Percentiles rank a stretch among this genome's conserved stretches.
These are phyloP conservation scores for Colletotrichum lentis DNA, from an alignment of 2,329 filamentous ascomycete genomes.

Conservation along the genomic window DNA sequence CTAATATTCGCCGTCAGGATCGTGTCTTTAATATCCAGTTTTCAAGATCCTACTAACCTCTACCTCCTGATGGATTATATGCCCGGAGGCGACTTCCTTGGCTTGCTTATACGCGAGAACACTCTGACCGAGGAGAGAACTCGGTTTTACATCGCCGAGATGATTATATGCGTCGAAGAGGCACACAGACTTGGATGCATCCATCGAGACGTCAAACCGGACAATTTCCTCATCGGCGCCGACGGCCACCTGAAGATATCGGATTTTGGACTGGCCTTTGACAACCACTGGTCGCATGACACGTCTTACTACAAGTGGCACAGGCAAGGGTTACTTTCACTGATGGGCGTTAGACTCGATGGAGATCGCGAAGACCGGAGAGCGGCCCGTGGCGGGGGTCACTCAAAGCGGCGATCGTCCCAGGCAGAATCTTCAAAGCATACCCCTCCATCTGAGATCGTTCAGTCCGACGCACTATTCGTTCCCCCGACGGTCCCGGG, in stretches of 20 bases:
- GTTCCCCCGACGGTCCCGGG: conserved; percentile 44
- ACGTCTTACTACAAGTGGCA: conserved; percentile 86
- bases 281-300: conserved; percentile 94
- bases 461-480: conserved; percentile 45
- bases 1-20: conserved; percentile 63
- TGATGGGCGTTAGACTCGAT: conserved; percentile 74
- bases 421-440: conserved; percentile 32
- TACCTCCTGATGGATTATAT: conserved; percentile 99
- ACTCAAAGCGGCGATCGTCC: conserved; percentile 19
- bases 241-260: conserved; percentile 94
- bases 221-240: conserved; percentile 92
- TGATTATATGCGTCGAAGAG: conserved; percentile 94
- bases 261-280: conserved; percentile 94
- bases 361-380: conserved; percentile 76
- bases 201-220: conserved; percentile 94
- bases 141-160: conserved; percentile 91
- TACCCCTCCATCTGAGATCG: conserved; percentile 31
- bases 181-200: conserved; percentile 89
- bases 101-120: conserved; percentile 84
- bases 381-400: background rate
- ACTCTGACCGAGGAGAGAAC: conserved; percentile 80
- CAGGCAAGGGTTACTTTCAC: conserved; percentile 79
- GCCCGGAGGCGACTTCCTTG: conserved; percentile 94
- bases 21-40: conserved; percentile 85
- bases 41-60: conserved; percentile 83